Evolutionary conservation across 768 basidiomycete species (phyloP).

Genomic region (Pleurotus tuber-regium): DNA sequence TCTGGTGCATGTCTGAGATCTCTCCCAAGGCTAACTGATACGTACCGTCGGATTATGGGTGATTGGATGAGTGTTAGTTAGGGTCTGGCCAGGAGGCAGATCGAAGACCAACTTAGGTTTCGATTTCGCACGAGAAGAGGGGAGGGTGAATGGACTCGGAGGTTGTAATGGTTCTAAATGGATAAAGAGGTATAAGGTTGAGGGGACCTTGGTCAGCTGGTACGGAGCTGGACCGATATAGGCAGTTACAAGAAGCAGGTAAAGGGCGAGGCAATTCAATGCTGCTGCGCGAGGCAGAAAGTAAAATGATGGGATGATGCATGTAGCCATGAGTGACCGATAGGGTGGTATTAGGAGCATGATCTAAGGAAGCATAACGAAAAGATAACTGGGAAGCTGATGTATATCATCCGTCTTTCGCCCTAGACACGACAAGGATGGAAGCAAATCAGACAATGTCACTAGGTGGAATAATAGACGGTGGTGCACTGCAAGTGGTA

Average conservation of each 20-base stretch:
- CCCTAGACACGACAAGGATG: not conserved
- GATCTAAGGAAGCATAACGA: no score
- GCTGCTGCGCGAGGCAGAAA: not conserved
- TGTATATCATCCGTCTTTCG: no score
- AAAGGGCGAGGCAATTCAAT: not conserved
- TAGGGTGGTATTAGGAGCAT: no score
- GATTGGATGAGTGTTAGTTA: no score
- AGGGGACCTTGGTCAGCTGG: conserved; percentile 1
- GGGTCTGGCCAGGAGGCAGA: not conserved
- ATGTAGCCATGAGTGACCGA: not conserved
- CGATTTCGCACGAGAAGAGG: conserved; percentile 3
- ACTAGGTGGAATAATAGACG: not conserved
- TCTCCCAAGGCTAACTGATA: not conserved
- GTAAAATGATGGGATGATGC: not conserved
- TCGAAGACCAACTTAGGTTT: not conserved
- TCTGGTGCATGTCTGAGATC: not conserved
- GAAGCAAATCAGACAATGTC: not conserved
- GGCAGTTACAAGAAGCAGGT: not conserved
- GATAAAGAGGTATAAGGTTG: not conserved
- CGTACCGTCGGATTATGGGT: no score
- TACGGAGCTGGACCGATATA: not conserved
- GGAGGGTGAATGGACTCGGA: conserved; percentile 3
- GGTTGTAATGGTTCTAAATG: conserved; percentile 5
- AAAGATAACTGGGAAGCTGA: no score
- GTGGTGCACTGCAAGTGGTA: no score